Evolutionary conservation across 768 basidiomycete genomes (phyloP), one percentile per base, ranked within the genome.

Genomic region (Lentinus tigrinus): DNA sequence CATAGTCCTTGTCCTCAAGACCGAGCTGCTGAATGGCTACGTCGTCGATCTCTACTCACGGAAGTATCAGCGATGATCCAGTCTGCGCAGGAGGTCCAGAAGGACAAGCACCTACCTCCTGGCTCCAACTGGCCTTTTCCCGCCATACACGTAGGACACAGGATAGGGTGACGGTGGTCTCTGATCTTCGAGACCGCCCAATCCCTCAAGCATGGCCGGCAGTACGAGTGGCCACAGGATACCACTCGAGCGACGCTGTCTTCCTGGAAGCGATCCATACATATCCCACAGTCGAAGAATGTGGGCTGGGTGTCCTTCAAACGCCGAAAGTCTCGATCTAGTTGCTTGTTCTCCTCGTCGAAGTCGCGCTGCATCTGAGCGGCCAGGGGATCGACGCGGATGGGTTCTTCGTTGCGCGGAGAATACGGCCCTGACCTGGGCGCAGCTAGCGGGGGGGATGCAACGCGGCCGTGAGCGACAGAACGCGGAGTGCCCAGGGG

Each of bases 111-210:
- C 74, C 60, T 67, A 76, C 77, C 71, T 44, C 70, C 69, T n/a
- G 72, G 72, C 16, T 67, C 63, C 13, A 34, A 13, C 8, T 60
- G 31, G 11, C 56, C 56, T 10, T 60, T 64, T 28, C 70, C 65
- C 16, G 73, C 67, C 14, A 73, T 69, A 58, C 88, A 89, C 31
- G 78, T 63, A 1, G 87, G 88, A 67, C 87, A 89, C 13, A 79
- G 65, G 28, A 89, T 80, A 4, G 87, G 87, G 47, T 79, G 87
- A 10, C 76, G 77, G 52, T 76, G 77, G 37, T 84, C 82, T 16
- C 74, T 72, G 19, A 88, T 73, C 68, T 79, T 80, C 5, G 77
- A 71, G 28, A 62, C 63, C 13, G 81, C 70, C 50, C 81, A 78
- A 4, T 58, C 60, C 53, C 67, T 71, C 48, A 87, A 59, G 64